phyloP scores from a whole-genome alignment of 805 yeast species.

The Ogataea pini region DNA sequence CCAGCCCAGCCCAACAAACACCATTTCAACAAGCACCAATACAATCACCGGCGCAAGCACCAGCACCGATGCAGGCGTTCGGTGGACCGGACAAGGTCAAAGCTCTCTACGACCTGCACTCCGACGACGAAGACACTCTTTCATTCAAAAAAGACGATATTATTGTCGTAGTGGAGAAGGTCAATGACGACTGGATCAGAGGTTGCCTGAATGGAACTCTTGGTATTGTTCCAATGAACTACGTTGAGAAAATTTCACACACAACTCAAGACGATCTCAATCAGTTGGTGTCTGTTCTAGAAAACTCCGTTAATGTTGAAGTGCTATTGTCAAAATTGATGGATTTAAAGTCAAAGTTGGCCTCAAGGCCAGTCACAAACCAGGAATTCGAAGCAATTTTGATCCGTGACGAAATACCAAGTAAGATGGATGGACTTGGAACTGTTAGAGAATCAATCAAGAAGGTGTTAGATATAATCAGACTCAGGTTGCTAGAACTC shows the following conservation, averaged over 20 bases:
- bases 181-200: conserved; percentile 93
- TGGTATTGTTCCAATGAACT: conserved; percentile 92
- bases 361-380: conserved; percentile 38
- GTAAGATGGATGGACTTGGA: conserved; percentile 68
- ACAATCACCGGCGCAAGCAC: background rate
- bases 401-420: conserved; percentile 67
- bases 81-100: conserved; percentile 49
- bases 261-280: conserved; percentile 61
- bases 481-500: conserved; percentile 76
- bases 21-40: too few species aligned
- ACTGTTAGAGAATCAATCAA: conserved; percentile 76
- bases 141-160: conserved; percentile 86
- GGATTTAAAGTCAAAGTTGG: conserved; percentile 35
- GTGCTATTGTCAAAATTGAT: conserved; percentile 58
- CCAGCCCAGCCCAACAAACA: too few species aligned
- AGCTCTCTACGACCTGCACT: conserved; percentile 79
- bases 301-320: conserved; percentile 63
- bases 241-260: conserved; percentile 76
- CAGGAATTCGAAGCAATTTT: conserved; percentile 34
- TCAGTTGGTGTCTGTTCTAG: conserved; percentile 51
- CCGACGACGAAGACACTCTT: conserved; percentile 83
- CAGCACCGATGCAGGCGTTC: background rate
- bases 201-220: conserved; percentile 79
- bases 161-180: conserved; percentile 82
- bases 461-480: conserved; percentile 73